A percentile compares a stretch with the other conserved stretches of the same genome.
phyloP scores from a whole-genome alignment of 495 filamentous ascomycete genomes.

The Aspergillus leporis region DNA sequence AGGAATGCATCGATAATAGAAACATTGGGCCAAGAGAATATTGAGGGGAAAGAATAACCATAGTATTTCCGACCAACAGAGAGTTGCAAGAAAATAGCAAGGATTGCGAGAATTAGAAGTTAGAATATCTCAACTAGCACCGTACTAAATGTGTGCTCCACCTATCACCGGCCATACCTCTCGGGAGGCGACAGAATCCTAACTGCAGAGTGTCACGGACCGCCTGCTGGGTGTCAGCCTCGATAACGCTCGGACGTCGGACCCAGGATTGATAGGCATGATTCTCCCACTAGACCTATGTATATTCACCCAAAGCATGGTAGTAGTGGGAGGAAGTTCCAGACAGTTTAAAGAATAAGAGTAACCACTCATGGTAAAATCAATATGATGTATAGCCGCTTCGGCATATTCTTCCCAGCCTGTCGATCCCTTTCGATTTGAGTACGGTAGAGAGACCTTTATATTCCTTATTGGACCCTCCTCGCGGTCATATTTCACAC shows the following conservation, averaged over 20 bases:
- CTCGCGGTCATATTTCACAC: background rate
- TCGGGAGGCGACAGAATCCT: constrained; percentile 26
- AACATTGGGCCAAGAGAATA: background rate
- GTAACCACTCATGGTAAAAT: background rate
- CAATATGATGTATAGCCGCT: background rate
- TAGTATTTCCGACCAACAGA: too few relatives aligned
- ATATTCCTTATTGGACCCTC: background rate
- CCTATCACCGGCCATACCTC: constrained; percentile 19
- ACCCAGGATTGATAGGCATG: background rate
- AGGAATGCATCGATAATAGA: background rate
- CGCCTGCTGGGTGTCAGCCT: constrained; percentile 26
- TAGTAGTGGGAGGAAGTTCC: too few relatives aligned
- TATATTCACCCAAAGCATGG: too few relatives aligned
- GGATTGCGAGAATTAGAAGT: too few relatives aligned
- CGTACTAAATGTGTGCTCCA: background rate
- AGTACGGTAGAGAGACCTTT: background rate
- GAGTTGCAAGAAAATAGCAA: too few relatives aligned
- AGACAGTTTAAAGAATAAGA: background rate
- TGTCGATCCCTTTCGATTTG: background rate
- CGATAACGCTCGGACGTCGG: constrained; percentile 19
- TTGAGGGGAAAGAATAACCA: too few relatives aligned
- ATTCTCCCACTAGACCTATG: background rate
- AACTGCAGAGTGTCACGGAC: constrained; percentile 30
- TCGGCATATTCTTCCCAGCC: background rate
- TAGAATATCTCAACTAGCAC: background rate